phyloP scores from a whole-genome alignment of 306 rosid genomes.

The Glycine latifolia region DNA sequence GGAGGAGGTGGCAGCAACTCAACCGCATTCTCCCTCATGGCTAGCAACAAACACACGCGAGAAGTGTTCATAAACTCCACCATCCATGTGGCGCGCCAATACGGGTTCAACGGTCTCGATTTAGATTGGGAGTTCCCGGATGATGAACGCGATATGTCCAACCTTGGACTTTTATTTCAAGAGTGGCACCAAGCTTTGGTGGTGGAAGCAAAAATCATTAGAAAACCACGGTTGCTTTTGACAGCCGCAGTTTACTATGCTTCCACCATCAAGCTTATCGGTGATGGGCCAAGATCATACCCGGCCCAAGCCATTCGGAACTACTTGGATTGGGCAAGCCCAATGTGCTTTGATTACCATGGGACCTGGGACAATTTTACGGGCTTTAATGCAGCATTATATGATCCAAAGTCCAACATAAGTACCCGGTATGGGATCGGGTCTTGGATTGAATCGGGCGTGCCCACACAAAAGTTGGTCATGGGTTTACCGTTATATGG shows the following conservation, averaged over 20 bases:
- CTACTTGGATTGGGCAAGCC: constrained; percentile 72
- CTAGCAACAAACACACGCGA: constrained; percentile 42
- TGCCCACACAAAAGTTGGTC: constrained; percentile 59
- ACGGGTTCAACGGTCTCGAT: constrained; percentile 77
- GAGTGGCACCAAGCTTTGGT: constrained; percentile 67
- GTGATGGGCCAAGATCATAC: constrained; percentile 52
- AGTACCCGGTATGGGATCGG: constrained; percentile 62
- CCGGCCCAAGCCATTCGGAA: constrained; percentile 56
- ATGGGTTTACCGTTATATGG: constrained; percentile 84
- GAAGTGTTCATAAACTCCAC: constrained; percentile 68
- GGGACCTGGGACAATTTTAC: constrained; percentile 72
- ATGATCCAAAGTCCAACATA: constrained; percentile 57
- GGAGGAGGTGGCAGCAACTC: constrained; percentile 76
- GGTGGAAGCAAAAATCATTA: constrained; percentile 33
- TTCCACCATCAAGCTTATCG: constrained; percentile 44
- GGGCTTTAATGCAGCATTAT: constrained; percentile 60
- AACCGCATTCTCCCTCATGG: constrained; percentile 64
- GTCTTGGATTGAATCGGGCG: constrained; percentile 76
- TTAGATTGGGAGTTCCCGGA: constrained; percentile 87
- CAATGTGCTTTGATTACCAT: constrained; percentile 83
- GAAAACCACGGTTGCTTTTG: constrained; percentile 59
- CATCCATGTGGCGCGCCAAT: constrained; percentile 62
- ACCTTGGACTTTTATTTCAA: constrained; percentile 58
- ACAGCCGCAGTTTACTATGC: constrained; percentile 75
- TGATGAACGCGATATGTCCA: constrained; percentile 61